A percentile compares a stretch with the other conserved stretches of the same genome.
Conservation (phyloP, 306 rosid species). For the Erythrophleum fordii region DNA sequence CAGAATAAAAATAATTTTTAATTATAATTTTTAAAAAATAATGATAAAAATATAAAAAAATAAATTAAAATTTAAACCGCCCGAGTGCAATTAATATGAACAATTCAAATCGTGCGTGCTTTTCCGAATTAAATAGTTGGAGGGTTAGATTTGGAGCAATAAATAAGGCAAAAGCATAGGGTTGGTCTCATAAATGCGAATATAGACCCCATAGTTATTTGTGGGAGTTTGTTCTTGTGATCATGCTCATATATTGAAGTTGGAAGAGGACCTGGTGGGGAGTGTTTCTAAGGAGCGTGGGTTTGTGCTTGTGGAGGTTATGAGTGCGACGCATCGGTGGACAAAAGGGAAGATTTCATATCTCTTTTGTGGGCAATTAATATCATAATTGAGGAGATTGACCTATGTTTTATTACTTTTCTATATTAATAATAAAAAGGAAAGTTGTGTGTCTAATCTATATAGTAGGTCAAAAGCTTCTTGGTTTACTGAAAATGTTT, state of each 20-base stretch:
- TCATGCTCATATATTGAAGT: constrained; percentile 23
- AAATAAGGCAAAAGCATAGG: constrained; percentile 39
- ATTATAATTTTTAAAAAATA: too few species aligned
- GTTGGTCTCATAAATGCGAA: constrained; percentile 60
- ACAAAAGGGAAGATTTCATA: constrained; percentile 74
- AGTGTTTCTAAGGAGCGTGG: constrained; percentile 50
- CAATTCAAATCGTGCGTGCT: too few species aligned
- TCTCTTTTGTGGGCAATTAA: constrained; percentile 32
- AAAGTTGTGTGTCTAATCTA: neutral
- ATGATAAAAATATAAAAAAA: too few species aligned
- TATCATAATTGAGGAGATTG: constrained; percentile 41
- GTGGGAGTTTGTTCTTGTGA: constrained; percentile 65
- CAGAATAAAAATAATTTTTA: too few species aligned
- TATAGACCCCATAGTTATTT: constrained; percentile 36
- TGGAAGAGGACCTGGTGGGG: constrained; percentile 29
- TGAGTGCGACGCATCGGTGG: constrained; percentile 96
- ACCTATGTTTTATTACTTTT: constrained; percentile 35
- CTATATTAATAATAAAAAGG: neutral
- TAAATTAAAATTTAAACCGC: too few species aligned
- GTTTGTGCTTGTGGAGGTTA: constrained; percentile 71
- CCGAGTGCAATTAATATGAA: too few species aligned
- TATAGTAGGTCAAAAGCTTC: constrained; percentile 40
- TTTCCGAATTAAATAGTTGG: constrained; percentile 48
- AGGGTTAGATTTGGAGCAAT: constrained; percentile 62
- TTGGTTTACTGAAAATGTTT: neutral